A percentile compares a stretch with the other conserved stretches of the same genome.
Evolutionary conservation across 169 alveolate species (phyloP).

Genomic region (Plasmodium sp.): DNA sequence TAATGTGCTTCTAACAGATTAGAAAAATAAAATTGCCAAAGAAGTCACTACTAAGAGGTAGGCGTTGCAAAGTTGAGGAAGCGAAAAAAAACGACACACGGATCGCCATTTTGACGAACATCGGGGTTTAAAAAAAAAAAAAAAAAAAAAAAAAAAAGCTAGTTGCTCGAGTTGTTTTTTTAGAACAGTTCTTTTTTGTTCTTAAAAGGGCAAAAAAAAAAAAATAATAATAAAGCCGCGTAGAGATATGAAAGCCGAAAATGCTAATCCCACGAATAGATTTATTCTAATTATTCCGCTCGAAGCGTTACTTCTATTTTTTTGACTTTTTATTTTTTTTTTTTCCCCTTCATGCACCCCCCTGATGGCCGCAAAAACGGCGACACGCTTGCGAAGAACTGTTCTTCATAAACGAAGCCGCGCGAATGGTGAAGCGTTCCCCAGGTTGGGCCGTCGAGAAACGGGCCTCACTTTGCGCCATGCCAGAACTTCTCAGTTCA

Average conservation of each 20-base stretch:
- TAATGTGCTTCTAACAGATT: neutral
- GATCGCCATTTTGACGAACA: neutral
- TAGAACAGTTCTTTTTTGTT: neutral
- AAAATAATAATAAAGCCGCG: neutral
- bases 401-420: neutral
- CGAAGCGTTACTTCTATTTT: neutral
- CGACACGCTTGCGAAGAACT: neutral
- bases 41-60: neutral
- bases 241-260: neutral
- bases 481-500: neutral
- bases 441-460: neutral
- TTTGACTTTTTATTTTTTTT: neutral
- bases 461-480: neutral
- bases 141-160: neutral
- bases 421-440: neutral
- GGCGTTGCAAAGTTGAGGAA: neutral
- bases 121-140: neutral
- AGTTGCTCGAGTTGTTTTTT: neutral
- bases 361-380: neutral
- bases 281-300: neutral
- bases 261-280: neutral
- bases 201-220: neutral
- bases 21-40: neutral
- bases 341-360: neutral
- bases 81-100: neutral